These are phyloP conservation scores for Pyricularia sp. DNA, from an alignment of 2,329 filamentous ascomycete genomes.

Conservation along the genomic window DNA sequence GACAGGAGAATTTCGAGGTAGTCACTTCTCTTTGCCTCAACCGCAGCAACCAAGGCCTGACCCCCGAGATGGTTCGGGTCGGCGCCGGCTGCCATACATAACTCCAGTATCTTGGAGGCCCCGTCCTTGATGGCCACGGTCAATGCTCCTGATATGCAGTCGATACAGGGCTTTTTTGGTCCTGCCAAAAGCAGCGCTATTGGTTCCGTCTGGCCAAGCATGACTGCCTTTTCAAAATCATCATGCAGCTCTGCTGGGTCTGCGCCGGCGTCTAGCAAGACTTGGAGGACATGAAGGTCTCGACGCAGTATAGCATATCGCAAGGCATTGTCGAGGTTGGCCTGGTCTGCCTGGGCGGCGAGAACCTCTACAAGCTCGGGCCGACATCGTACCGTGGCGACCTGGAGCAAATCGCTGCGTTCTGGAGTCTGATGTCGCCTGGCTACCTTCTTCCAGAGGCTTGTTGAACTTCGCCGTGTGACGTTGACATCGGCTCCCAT, in stretches of 20 bases:
- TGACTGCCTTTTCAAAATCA: conserved; percentile 14
- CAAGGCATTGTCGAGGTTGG: conserved; percentile 14
- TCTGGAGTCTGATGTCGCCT: conserved; percentile 10
- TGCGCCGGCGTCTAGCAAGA: conserved; percentile 13
- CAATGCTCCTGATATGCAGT: conserved; percentile 13
- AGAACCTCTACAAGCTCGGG: conserved; percentile 12
- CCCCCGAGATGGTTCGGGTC: conserved; percentile 14
- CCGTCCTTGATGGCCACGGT: conserved; percentile 13
- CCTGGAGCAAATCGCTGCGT: conserved; percentile 13
- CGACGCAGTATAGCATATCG: conserved; percentile 13
- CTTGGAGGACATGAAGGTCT: conserved; percentile 11
- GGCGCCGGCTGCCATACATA: conserved; percentile 13
- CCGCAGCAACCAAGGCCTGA: conserved; percentile 11
- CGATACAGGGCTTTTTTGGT: conserved; percentile 12
- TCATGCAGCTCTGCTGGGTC: conserved; percentile 13
- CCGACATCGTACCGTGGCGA: conserved; percentile 11
- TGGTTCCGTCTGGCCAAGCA: conserved; percentile 9
- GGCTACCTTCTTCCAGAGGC: conserved; percentile 12
- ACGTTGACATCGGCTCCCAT: conserved; percentile 16
- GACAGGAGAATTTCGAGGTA: conserved; percentile 12
- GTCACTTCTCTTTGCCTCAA: conserved; percentile 11
- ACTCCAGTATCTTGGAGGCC: conserved; percentile 9
- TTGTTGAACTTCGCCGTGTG: conserved; percentile 9
- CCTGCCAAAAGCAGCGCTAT: conserved; percentile 12
- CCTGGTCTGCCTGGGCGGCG: conserved; percentile 14